Conservation (phyloP, 2,329 filamentous ascomycete genomes). For the Apiospora aurea region DNA sequence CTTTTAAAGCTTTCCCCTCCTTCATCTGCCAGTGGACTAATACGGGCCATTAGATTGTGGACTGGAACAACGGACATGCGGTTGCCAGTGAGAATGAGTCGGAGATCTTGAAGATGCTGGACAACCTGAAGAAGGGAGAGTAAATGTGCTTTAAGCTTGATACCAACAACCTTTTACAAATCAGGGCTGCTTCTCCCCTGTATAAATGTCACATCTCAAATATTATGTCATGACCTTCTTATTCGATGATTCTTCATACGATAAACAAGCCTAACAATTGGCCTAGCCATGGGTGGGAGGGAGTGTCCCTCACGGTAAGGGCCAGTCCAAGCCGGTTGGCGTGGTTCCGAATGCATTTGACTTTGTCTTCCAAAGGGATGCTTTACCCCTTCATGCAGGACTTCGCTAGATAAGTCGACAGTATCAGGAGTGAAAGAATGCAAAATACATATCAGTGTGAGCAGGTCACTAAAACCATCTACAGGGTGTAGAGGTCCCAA, state of each 20-base stretch:
- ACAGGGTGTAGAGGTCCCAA: too few relatives aligned
- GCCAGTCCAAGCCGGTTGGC: background rate
- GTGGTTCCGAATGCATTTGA: background rate
- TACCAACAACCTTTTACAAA: slow-evolving; percentile 1
- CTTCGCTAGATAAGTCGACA: background rate
- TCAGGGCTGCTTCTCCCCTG: background rate
- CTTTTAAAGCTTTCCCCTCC: background rate
- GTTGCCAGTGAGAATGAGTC: slow-evolving; percentile 82
- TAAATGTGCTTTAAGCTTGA: slow-evolving; percentile 21
- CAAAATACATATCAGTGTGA: background rate
- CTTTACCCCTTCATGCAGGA: background rate
- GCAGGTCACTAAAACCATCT: too few relatives aligned
- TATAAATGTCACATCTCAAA: background rate
- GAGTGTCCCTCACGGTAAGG: background rate
- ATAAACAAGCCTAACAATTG: background rate
- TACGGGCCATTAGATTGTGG: slow-evolving; percentile 66
- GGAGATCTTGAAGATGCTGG: slow-evolving; percentile 84
- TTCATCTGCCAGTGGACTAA: slow-evolving; percentile 31
- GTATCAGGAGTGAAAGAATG: background rate
- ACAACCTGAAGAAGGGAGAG: slow-evolving; percentile 54
- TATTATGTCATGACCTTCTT: background rate
- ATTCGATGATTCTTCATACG: background rate
- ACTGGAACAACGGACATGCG: slow-evolving; percentile 92
- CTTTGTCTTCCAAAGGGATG: background rate
- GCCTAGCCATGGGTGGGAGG: too few relatives aligned